Evolutionary conservation across 225 moss, liverwort and hornwort species (phyloP).

Genomic region (Asterella californica): DNA sequence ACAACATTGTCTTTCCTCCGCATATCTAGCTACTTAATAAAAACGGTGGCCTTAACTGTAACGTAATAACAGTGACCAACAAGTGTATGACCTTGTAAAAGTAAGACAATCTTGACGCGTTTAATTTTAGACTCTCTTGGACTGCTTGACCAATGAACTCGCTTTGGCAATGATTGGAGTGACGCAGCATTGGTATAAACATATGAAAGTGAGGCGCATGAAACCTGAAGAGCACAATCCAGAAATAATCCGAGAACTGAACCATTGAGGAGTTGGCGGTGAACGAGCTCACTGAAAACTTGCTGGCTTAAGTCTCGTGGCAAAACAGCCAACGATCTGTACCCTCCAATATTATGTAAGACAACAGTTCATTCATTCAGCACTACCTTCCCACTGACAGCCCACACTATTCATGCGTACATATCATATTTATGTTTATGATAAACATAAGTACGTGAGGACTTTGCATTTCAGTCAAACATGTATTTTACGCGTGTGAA

Average conservation of each 20-base stretch:
- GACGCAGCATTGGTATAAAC: not conserved
- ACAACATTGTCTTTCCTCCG: no score
- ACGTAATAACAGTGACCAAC: no score
- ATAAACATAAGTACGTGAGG: no score
- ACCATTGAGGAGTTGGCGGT: slow-evolving; percentile 54
- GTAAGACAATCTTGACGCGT: not conserved
- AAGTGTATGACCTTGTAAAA: no score
- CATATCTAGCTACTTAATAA: no score
- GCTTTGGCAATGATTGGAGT: not conserved
- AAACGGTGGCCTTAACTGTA: no score
- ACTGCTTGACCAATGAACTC: not conserved
- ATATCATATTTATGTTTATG: no score
- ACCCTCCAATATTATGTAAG: slow-evolving; percentile 50
- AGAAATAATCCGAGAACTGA: slow-evolving; percentile 50
- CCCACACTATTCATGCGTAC: not conserved
- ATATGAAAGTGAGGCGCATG: not conserved
- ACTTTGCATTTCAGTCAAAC: no score
- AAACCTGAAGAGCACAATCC: slow-evolving; percentile 73
- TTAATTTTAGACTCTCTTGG: not conserved
- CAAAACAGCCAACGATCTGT: slow-evolving; percentile 55
- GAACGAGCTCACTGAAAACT: slow-evolving; percentile 73
- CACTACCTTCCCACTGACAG: not conserved
- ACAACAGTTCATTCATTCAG: not conserved
- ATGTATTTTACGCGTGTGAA: no score
- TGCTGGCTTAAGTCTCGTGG: slow-evolving; percentile 77